phyloP scores from a whole-genome alignment of 2,329 filamentous ascomycete species.

The Fusarium burgessii region DNA sequence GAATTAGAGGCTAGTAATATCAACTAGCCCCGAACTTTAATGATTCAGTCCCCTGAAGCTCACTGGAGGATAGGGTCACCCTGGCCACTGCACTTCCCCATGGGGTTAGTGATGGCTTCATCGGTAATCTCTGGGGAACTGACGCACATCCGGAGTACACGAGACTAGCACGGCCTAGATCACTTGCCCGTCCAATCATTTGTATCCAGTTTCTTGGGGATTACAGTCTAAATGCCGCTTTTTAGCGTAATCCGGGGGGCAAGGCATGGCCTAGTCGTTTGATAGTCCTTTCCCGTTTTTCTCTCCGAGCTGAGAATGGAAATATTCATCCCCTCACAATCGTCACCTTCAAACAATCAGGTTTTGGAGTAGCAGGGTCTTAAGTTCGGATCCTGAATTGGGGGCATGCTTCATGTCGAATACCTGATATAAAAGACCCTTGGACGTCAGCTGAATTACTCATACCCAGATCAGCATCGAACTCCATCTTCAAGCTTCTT shows the following conservation, averaged over 20 bases:
- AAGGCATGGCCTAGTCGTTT: background rate
- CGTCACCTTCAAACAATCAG: background rate
- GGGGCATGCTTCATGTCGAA: slow-evolving; percentile 28
- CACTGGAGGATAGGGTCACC: background rate
- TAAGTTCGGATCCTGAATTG: slow-evolving; percentile 3
- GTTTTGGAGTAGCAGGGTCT: slow-evolving; percentile 13
- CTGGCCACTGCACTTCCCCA: slow-evolving; percentile 26
- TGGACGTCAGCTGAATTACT: slow-evolving; percentile 14
- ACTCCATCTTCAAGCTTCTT: background rate
- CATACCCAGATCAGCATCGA: slow-evolving; percentile 25
- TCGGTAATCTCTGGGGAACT: slow-evolving; percentile 24
- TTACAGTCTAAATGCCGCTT: slow-evolving; percentile 1
- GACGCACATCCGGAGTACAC: slow-evolving; percentile 3
- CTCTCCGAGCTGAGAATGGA: slow-evolving; percentile 28
- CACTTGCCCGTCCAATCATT: slow-evolving; percentile 24
- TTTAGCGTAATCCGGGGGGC: slow-evolving; percentile 3
- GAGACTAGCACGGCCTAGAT: slow-evolving; percentile 23
- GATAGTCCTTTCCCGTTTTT: slow-evolving; percentile 6
- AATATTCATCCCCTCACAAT: slow-evolving; percentile 12
- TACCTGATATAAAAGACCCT: slow-evolving; percentile 34
- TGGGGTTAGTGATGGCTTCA: slow-evolving; percentile 28
- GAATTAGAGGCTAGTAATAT: slow-evolving; percentile 7
- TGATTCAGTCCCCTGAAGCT: background rate
- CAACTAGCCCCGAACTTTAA: slow-evolving; percentile 13
- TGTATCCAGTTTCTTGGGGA: background rate